phyloP scores from a whole-genome alignment of 352 stramenopile genomes.

The Phytopythium aichiense region DNA sequence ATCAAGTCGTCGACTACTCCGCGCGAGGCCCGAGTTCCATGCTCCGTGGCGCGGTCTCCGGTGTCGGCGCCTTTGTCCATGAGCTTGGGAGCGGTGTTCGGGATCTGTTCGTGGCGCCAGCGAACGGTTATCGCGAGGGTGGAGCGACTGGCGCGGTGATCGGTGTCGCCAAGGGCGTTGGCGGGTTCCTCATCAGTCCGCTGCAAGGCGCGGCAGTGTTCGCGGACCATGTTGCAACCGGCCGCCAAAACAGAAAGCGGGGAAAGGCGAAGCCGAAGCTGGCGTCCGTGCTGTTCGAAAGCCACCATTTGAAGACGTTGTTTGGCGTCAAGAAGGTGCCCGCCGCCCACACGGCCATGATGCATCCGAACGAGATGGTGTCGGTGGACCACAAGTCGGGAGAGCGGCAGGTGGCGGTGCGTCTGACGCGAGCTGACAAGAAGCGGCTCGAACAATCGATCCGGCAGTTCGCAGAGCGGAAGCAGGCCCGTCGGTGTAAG shows the following conservation, averaged over 20 bases:
- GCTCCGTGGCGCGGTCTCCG: slow-evolving; percentile 43
- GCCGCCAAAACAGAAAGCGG: slow-evolving; percentile 51
- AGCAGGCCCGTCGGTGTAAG: not conserved
- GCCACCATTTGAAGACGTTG: slow-evolving; percentile 37
- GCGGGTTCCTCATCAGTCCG: slow-evolving; percentile 46
- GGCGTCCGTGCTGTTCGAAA: slow-evolving; percentile 34
- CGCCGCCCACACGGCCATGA: slow-evolving; percentile 41
- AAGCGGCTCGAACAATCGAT: not conserved
- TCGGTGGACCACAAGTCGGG: slow-evolving; percentile 19
- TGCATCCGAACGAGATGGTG: slow-evolving; percentile 43
- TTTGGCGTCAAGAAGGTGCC: slow-evolving; percentile 36
- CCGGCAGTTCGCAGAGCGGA: not conserved
- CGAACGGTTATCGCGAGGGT: slow-evolving; percentile 53
- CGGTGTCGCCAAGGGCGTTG: slow-evolving; percentile 50
- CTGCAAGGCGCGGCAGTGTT: slow-evolving; percentile 56
- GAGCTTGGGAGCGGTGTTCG: slow-evolving; percentile 61
- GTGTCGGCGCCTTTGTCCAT: slow-evolving; percentile 54
- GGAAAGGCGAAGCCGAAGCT: slow-evolving; percentile 28
- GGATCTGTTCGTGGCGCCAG: slow-evolving; percentile 56
- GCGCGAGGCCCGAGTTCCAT: slow-evolving; percentile 50
- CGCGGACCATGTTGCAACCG: slow-evolving; percentile 62
- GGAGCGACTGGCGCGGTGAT: slow-evolving; percentile 57
- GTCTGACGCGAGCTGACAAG: slow-evolving; percentile 13
- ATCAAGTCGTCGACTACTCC: slow-evolving; percentile 58
- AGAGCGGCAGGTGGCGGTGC: slow-evolving; percentile 34